Percentiles rank a stretch among this genome's conserved stretches.
These are phyloP conservation scores for Oxytropis ochrocephala DNA, from an alignment of 306 rosid genomes.

Conservation along the genomic window DNA sequence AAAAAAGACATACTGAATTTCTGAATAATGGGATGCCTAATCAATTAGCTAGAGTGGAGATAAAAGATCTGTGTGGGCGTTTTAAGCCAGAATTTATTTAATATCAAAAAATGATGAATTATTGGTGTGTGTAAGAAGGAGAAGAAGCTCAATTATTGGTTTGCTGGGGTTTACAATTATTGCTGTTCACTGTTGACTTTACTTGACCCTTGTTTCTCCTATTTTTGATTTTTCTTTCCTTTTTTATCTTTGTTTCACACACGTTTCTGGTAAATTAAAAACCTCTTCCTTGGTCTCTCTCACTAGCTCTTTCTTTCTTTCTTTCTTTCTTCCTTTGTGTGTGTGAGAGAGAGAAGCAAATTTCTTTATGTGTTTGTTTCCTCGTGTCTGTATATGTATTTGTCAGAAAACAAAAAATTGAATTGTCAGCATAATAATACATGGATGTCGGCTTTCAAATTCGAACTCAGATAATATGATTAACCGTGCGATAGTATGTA, in stretches of 20 bases:
- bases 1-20: background rate
- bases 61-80: conserved; percentile 9
- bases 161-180: conserved; percentile 42
- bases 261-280: background rate
- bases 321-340: too few relatives aligned
- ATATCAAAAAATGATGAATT: conserved; percentile 35
- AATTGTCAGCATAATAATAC: too few relatives aligned
- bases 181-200: conserved; percentile 46
- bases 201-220: conserved; percentile 27
- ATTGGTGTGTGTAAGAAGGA: conserved; percentile 34
- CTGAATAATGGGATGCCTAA: conserved; percentile 3
- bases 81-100: background rate
- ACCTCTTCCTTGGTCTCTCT: background rate
- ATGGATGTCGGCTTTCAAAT: background rate
- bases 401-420: too few relatives aligned
- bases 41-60: background rate
- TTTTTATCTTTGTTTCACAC: conserved; percentile 12
- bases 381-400: too few relatives aligned
- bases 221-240: background rate
- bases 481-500: too few relatives aligned
- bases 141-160: conserved; percentile 64
- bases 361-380: background rate
- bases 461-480: too few relatives aligned
- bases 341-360: too few relatives aligned
- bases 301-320: too few relatives aligned